A percentile compares a stretch with the other conserved stretches of the same genome.
Evolutionary conservation across 805 yeast species (phyloP).

Genomic region (Komagataella phaffii): DNA sequence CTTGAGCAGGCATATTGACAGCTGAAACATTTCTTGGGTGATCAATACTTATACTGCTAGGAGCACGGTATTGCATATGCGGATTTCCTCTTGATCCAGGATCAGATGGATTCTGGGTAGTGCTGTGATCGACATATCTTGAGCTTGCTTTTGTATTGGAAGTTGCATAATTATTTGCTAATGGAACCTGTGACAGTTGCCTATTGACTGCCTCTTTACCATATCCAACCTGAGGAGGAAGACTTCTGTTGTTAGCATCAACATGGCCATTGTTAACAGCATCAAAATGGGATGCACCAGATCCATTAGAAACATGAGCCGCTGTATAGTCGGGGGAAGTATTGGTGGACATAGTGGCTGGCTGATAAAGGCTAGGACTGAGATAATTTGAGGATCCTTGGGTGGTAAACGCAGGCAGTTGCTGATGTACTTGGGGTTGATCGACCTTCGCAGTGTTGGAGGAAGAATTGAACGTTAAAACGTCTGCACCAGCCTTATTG

Average conservation of each 20-base stretch:
- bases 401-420: neutral
- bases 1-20: neutral
- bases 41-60: neutral
- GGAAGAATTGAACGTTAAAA: conserved; percentile 3
- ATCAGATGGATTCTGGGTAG: neutral
- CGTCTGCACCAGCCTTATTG: conserved; percentile 9
- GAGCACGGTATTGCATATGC: neutral
- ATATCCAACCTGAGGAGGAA: neutral
- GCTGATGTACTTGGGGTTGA: neutral
- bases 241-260: neutral
- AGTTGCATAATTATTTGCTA: neutral
- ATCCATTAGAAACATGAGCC: neutral
- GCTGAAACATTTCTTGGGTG: neutral
- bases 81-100: neutral
- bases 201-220: neutral
- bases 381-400: neutral
- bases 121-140: neutral
- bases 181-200: neutral
- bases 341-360: neutral
- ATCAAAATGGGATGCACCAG: neutral
- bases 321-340: neutral
- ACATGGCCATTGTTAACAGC: neutral
- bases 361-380: neutral
- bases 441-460: neutral
- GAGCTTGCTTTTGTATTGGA: neutral